Evolutionary conservation across 1,284 basidiomycete species (phyloP).

Genomic region (Ganoderma meredithae): DNA sequence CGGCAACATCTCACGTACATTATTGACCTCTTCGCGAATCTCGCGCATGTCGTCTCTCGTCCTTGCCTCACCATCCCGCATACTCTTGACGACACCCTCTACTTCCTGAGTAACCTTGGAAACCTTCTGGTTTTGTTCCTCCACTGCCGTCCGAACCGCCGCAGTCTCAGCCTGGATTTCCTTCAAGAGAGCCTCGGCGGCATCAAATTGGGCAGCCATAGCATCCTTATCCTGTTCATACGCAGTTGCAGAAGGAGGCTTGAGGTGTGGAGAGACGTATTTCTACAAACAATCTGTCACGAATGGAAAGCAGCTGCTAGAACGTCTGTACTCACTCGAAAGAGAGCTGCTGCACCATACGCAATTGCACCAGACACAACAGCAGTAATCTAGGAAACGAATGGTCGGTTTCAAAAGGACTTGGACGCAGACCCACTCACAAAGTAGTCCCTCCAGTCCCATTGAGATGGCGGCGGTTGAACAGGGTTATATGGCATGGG

Average conservation of each 20-base stretch:
- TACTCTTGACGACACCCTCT: constrained; percentile 77
- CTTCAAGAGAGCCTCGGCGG: constrained; percentile 83
- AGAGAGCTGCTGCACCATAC: constrained; percentile 89
- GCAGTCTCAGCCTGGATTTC: constrained; percentile 84
- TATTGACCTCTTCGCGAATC: constrained; percentile 91
- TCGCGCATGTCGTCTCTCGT: constrained; percentile 92
- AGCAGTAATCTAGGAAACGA: constrained; percentile 80
- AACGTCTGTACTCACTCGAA: constrained; percentile 62
- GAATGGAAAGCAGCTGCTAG: constrained; percentile 3
- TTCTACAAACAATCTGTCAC: constrained; percentile 59
- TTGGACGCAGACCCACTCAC: constrained; percentile 55
- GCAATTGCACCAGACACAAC: constrained; percentile 90
- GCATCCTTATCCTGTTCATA: constrained; percentile 91
- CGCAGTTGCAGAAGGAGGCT: constrained; percentile 87
- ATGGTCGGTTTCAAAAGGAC: neutral
- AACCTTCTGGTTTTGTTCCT: constrained; percentile 84
- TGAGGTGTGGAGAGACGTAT: constrained; percentile 92
- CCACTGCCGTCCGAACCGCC: constrained; percentile 78
- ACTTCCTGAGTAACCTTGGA: constrained; percentile 84
- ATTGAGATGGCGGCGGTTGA: constrained; percentile 55
- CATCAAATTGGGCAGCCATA: constrained; percentile 92
- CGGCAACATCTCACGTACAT: constrained; percentile 90
- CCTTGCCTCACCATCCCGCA: constrained; percentile 81
- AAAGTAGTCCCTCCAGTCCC: constrained; percentile 97
- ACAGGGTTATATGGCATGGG: constrained; percentile 49